Conservation (phyloP, 441 rosid species). For the Omphalea diandra region DNA sequence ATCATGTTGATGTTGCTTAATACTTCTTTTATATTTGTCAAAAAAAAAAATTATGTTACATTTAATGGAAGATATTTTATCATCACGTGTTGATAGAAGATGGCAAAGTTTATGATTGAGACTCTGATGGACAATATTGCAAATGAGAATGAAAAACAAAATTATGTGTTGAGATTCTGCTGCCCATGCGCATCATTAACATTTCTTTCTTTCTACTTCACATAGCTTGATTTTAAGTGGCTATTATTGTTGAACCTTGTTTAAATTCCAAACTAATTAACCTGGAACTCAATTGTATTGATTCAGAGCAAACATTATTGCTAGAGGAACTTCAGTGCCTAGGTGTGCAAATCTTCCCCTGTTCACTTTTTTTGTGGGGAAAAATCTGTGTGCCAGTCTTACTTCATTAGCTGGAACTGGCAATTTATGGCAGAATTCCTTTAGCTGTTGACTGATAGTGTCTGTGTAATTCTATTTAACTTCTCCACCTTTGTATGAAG, state of each 20-base stretch:
- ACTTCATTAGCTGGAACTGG: background rate
- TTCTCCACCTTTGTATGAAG: background rate
- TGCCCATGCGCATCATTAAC: background rate
- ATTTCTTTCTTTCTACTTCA: conserved; percentile 2
- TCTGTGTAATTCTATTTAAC: background rate
- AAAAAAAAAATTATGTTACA: background rate
- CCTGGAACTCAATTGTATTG: background rate
- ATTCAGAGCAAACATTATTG: background rate
- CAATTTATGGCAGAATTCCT: background rate
- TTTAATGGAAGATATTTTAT: background rate
- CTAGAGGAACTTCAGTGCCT: background rate
- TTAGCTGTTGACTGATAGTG: background rate
- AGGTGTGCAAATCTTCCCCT: background rate
- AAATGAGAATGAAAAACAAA: background rate
- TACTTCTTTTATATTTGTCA: too few species aligned
- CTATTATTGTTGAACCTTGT: background rate
- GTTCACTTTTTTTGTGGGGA: background rate
- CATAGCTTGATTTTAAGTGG: background rate
- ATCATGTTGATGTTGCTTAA: background rate
- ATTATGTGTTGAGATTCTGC: background rate
- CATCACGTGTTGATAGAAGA: background rate
- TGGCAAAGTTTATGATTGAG: background rate
- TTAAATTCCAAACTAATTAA: background rate
- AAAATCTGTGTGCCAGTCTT: background rate
- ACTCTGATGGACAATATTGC: background rate